Percentiles rank a stretch among this genome's conserved stretches.
phyloP scores from a whole-genome alignment of 2,329 filamentous ascomycete species.

The Coleophoma eucalyptorum region DNA sequence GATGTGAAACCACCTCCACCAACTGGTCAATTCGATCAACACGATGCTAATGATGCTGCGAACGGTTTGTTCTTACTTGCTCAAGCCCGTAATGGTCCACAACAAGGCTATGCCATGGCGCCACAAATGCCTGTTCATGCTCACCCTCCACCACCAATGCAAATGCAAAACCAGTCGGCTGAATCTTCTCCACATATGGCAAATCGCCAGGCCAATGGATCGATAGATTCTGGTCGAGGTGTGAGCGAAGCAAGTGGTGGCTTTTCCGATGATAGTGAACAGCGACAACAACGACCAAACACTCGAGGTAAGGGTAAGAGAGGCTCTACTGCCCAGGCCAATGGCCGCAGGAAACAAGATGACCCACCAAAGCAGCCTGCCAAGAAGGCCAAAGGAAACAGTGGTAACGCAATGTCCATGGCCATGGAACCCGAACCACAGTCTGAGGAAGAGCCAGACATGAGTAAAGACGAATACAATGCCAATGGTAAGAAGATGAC shows the following conservation, averaged over 20 bases:
- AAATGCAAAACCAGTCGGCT: slow-evolving; percentile 14
- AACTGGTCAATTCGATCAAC: slow-evolving; percentile 73
- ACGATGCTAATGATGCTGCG: slow-evolving; percentile 89
- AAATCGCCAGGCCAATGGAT: slow-evolving; percentile 40
- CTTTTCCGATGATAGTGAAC: slow-evolving; percentile 69
- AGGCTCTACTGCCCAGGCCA: slow-evolving; percentile 43
- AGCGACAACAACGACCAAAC: slow-evolving; percentile 56
- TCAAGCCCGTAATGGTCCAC: slow-evolving; percentile 53
- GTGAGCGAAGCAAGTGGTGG: slow-evolving; percentile 68
- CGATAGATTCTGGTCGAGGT: slow-evolving; percentile 40
- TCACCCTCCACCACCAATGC: slow-evolving; percentile 18
- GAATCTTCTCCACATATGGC: slow-evolving; percentile 46
- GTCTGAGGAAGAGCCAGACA: slow-evolving; percentile 34
- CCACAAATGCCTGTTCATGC: slow-evolving; percentile 25
- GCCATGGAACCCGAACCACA: slow-evolving; percentile 26
- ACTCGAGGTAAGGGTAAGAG: slow-evolving; percentile 69
- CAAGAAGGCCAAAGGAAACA: slow-evolving; percentile 70
- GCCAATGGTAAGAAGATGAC: slow-evolving; percentile 83
- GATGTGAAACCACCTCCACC: slow-evolving; percentile 41
- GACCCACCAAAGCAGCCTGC: slow-evolving; percentile 55
- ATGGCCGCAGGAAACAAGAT: slow-evolving; percentile 77
- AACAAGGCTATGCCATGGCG: slow-evolving; percentile 25
- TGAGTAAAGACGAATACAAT: slow-evolving; percentile 54
- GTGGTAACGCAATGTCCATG: slow-evolving; percentile 26
- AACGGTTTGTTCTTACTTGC: slow-evolving; percentile 93